These are phyloP conservation scores for Epipyxis sp. DNA, from an alignment of 108 stramenopile genomes.

Conservation along the genomic window DNA sequence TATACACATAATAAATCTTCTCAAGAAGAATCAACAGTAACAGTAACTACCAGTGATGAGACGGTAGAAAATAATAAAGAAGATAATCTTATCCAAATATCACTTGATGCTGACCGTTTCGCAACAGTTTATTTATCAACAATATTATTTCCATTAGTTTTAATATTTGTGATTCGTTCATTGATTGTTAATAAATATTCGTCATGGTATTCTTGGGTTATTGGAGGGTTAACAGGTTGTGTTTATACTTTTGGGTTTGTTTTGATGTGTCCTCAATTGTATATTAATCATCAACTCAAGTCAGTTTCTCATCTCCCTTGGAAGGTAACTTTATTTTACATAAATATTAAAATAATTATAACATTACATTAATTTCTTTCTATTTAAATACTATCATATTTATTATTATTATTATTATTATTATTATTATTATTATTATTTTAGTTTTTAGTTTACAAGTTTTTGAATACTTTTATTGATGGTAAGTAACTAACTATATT, in stretches of 20 bases:
- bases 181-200: constrained; percentile 65
- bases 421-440: no score
- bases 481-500: no score
- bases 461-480: constrained; percentile 87
- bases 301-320: constrained; percentile 80
- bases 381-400: no score
- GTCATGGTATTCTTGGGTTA: constrained; percentile 84
- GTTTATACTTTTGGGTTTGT: constrained; percentile 83
- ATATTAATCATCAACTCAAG: constrained; percentile 80
- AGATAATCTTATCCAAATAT: constrained; percentile 62
- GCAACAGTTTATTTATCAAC: constrained; percentile 67
- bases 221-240: constrained; percentile 65
- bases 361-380: no score
- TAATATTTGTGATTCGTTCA: constrained; percentile 67
- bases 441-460: constrained; percentile 74
- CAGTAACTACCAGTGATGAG: background rate
- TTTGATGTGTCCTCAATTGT: constrained; percentile 82
- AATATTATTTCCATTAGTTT: constrained; percentile 68
- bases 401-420: no score
- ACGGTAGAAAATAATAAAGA: background rate
- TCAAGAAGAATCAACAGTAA: no score
- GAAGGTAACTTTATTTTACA: constrained; percentile 32
- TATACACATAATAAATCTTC: no score
- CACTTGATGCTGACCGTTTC: constrained; percentile 73
- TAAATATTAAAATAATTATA: no score